phyloP scores from a whole-genome alignment of 1,284 basidiomycete genomes.

The Ceratorhiza oryzae-sativae region DNA sequence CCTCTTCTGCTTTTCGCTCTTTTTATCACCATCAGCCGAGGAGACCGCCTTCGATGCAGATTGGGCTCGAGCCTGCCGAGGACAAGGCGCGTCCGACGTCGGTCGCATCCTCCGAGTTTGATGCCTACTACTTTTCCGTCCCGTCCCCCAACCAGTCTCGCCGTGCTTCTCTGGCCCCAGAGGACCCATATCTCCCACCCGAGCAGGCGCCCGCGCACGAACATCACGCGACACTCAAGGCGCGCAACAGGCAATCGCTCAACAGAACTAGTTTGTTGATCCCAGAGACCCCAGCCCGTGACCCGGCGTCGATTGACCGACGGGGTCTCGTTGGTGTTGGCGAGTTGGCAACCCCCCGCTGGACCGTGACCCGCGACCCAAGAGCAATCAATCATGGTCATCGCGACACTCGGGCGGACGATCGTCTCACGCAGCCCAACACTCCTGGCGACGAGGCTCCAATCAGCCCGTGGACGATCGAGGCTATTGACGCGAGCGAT shows the following conservation, averaged over 20 bases:
- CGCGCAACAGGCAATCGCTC: conserved; percentile 19
- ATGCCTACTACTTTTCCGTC: conserved; percentile 81
- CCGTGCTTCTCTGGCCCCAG: conserved; percentile 55
- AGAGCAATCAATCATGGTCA: conserved; percentile 45
- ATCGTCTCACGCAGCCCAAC: not conserved
- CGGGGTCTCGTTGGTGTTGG: conserved; percentile 91
- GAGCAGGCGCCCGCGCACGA: conserved; percentile 42
- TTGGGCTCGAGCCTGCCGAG: conserved; percentile 6
- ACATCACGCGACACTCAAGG: conserved; percentile 13
- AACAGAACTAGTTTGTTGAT: conserved; percentile 34
- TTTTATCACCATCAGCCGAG: not conserved
- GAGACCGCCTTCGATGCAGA: conserved; percentile 1
- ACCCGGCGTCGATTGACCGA: conserved; percentile 86
- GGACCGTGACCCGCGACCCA: conserved; percentile 60
- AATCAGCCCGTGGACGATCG: conserved; percentile 82
- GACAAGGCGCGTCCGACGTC: conserved; percentile 50
- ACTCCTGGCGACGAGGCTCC: conserved; percentile 41
- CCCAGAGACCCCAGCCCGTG: conserved; percentile 69
- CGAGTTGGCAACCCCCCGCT: conserved; percentile 96
- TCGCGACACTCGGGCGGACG: conserved; percentile 12
- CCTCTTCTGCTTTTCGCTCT: not conserved
- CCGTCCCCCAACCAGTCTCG: conserved; percentile 71
- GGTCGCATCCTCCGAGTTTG: conserved; percentile 71
- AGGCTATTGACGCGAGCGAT: conserved; percentile 76
- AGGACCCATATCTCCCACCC: conserved; percentile 49